Percentiles rank a stretch among this genome's conserved stretches.
Conservation (phyloP, 805 yeast genomes). For the Saturnispora halmiae region DNA sequence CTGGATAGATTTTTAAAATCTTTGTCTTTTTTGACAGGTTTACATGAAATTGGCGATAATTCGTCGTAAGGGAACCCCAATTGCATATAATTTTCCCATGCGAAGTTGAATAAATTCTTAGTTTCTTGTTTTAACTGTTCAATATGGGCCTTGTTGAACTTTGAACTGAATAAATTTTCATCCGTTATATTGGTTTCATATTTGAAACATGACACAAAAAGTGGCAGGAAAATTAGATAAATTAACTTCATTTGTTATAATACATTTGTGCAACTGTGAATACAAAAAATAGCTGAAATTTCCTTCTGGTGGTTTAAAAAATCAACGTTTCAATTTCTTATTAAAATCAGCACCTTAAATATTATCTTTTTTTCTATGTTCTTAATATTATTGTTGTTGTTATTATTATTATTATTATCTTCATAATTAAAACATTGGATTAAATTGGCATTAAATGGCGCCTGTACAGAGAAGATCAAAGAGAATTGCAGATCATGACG, state of each 20-base stretch:
- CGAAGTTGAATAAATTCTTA: slow-evolving; percentile 54
- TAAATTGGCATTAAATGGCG: not conserved
- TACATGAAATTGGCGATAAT: slow-evolving; percentile 64
- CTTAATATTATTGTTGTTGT: not conserved
- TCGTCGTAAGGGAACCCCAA: slow-evolving; percentile 80
- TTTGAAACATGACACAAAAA: too few species aligned
- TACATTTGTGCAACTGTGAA: too few species aligned
- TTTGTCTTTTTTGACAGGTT: slow-evolving; percentile 55
- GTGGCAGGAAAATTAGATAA: too few species aligned
- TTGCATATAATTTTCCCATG: slow-evolving; percentile 59
- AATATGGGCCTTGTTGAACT: slow-evolving; percentile 22
- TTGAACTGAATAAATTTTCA: slow-evolving; percentile 19
- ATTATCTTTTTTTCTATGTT: too few species aligned
- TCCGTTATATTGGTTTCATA: slow-evolving; percentile 12
- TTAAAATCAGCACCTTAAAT: too few species aligned
- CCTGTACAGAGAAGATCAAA: not conserved
- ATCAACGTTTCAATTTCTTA: too few species aligned
- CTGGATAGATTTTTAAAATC: slow-evolving; percentile 46
- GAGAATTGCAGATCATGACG: not conserved
- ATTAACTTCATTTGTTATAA: too few species aligned
- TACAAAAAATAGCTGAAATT: too few species aligned
- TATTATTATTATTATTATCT: too few species aligned
- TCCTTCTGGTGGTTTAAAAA: too few species aligned
- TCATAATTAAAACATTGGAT: not conserved
- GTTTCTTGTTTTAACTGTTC: slow-evolving; percentile 36